Conservation (phyloP, 2,329 filamentous ascomycete species). For the Aspergillus fijiensis region DNA sequence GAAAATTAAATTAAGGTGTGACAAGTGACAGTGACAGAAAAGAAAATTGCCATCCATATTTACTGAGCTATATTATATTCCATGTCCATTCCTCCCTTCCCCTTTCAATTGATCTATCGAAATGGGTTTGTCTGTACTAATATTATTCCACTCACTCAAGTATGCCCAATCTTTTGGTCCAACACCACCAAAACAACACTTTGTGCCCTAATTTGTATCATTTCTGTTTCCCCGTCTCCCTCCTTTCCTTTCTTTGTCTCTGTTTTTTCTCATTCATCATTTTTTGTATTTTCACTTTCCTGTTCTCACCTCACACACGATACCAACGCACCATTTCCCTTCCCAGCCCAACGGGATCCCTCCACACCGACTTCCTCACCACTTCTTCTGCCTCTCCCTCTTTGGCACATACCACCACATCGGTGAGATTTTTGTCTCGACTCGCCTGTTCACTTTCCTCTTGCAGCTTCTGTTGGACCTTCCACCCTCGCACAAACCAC, state of each 20-base stretch:
- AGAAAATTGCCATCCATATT: background rate
- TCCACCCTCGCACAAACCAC: slow-evolving; percentile 7
- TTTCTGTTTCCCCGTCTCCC: background rate
- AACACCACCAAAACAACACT: background rate
- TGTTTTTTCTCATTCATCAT: background rate
- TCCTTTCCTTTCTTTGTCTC: background rate
- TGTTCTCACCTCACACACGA: slow-evolving; percentile 11
- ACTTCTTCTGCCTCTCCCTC: background rate
- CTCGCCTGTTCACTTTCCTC: background rate
- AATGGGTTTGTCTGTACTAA: background rate
- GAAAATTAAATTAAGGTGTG: background rate
- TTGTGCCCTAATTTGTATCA: background rate
- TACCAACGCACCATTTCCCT: slow-evolving; percentile 3
- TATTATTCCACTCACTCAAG: background rate
- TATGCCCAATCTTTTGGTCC: background rate
- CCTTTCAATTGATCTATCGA: too few relatives aligned
- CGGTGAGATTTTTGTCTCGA: background rate
- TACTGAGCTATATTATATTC: background rate
- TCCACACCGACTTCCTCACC: background rate
- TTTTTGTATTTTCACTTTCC: background rate
- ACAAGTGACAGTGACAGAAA: background rate
- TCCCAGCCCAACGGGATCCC: background rate
- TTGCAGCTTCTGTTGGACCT: background rate
- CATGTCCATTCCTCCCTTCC: background rate
- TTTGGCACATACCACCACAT: background rate